These are phyloP conservation scores for Penicillium roqueforti DNA, from an alignment of 495 filamentous ascomycete genomes.

Conservation along the genomic window DNA sequence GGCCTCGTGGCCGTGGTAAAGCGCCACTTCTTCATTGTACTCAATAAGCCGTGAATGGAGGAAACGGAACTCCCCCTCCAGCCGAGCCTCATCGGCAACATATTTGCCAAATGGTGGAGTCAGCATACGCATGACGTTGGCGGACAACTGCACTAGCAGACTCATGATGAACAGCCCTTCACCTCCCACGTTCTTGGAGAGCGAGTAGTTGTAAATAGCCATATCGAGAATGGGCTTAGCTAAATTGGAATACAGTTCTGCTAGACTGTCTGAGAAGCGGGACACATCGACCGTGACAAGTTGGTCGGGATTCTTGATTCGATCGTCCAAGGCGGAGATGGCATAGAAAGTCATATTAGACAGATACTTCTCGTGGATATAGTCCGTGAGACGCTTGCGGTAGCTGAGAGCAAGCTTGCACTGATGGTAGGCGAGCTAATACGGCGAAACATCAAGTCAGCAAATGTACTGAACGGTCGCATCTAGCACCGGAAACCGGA, in stretches of 20 bases:
- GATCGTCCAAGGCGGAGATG: conserved; percentile 89
- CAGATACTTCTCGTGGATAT: conserved; percentile 91
- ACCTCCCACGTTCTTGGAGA: conserved; percentile 88
- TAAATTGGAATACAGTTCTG: conserved; percentile 95
- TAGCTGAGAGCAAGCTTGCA: conserved; percentile 91
- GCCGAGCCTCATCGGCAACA: conserved; percentile 88
- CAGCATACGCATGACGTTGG: conserved; percentile 86
- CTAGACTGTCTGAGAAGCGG: conserved; percentile 90
- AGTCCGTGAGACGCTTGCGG: conserved; percentile 81
- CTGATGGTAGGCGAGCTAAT: conserved; percentile 91
- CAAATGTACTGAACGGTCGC: conserved; percentile 12
- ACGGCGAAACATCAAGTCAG: conserved; percentile 8
- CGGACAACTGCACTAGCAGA: conserved; percentile 85
- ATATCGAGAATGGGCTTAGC: conserved; percentile 94
- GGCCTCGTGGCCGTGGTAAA: conserved; percentile 89
- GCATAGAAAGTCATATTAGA: conserved; percentile 97
- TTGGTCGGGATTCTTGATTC: conserved; percentile 98
- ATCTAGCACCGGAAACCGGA: not conserved
- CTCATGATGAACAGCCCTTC: conserved; percentile 95
- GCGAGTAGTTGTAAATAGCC: conserved; percentile 89
- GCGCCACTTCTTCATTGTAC: conserved; percentile 88
- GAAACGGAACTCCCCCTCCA: conserved; percentile 96
- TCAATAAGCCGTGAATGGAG: conserved; percentile 93
- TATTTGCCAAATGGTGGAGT: conserved; percentile 99
- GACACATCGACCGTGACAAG: conserved; percentile 94